These are phyloP conservation scores for Eremothecium coryli DNA, from an alignment of 1,139 yeast genomes.

Conservation along the genomic window DNA sequence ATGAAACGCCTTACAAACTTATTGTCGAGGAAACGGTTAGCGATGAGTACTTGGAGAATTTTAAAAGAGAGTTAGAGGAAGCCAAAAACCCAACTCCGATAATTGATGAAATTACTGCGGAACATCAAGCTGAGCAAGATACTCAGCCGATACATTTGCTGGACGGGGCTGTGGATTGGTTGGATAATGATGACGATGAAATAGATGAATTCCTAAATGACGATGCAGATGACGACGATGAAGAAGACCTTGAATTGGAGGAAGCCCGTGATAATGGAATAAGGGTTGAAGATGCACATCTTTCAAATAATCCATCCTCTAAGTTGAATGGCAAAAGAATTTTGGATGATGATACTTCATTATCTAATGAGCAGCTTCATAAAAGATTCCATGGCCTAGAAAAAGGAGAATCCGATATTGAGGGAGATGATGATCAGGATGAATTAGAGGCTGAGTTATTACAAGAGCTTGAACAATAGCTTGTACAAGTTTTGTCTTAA, in stretches of 20 bases:
- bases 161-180: slow-evolving; percentile 30
- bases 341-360: too few relatives aligned
- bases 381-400: neutral
- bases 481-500: too few relatives aligned
- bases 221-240: slow-evolving; percentile 29
- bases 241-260: slow-evolving; percentile 26
- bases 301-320: too few relatives aligned
- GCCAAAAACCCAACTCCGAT: slow-evolving; percentile 12
- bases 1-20: slow-evolving; percentile 54
- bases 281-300: too few relatives aligned
- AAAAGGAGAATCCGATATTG: slow-evolving; percentile 8
- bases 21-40: slow-evolving; percentile 36
- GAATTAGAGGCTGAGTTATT: slow-evolving; percentile 35
- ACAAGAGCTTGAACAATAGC: slow-evolving; percentile 22
- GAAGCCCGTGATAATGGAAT: slow-evolving; percentile 23
- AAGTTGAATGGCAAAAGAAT: too few relatives aligned
- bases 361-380: too few relatives aligned
- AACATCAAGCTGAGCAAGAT: slow-evolving; percentile 20
- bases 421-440: slow-evolving; percentile 14
- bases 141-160: slow-evolving; percentile 25
- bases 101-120: slow-evolving; percentile 11
- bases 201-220: slow-evolving; percentile 26
- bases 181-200: slow-evolving; percentile 27
- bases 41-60: slow-evolving; percentile 31
- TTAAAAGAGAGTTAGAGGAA: slow-evolving; percentile 23